Conservation (phyloP, 805 yeast genomes). For the Candida railenensis region DNA sequence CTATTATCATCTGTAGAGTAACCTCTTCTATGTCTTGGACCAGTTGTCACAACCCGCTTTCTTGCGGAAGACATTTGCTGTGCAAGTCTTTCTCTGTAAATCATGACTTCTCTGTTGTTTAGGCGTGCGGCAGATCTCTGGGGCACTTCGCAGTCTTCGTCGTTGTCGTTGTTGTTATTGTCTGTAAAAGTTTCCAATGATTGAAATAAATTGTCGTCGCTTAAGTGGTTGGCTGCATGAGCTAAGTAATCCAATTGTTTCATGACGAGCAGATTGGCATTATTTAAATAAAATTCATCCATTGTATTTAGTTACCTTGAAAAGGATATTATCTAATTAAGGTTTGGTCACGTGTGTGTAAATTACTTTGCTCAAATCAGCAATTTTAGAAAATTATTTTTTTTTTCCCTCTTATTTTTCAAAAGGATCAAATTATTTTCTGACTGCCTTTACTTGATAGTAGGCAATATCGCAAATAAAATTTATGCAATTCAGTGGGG, state of each 20-base stretch:
- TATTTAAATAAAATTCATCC: conserved; percentile 1
- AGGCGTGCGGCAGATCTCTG: conserved; percentile 3
- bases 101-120: conserved; percentile 1
- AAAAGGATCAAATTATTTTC: background rate
- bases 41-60: background rate
- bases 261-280: conserved; percentile 1
- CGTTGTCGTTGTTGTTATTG: background rate
- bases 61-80: background rate
- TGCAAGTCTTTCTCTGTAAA: background rate
- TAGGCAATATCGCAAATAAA: background rate
- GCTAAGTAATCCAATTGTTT: conserved; percentile 1
- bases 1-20: conserved; percentile 1
- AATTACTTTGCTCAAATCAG: background rate
- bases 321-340: background rate
- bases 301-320: background rate
- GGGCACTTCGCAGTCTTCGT: conserved; percentile 1
- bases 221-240: background rate
- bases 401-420: background rate
- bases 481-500: background rate
- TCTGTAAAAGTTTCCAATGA: background rate
- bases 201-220: conserved; percentile 1
- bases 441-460: background rate
- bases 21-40: conserved; percentile 3
- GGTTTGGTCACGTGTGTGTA: background rate
- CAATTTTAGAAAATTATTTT: background rate